phyloP scores from a whole-genome alignment of 1,284 basidiomycete species.

The Trametes pubescens region DNA sequence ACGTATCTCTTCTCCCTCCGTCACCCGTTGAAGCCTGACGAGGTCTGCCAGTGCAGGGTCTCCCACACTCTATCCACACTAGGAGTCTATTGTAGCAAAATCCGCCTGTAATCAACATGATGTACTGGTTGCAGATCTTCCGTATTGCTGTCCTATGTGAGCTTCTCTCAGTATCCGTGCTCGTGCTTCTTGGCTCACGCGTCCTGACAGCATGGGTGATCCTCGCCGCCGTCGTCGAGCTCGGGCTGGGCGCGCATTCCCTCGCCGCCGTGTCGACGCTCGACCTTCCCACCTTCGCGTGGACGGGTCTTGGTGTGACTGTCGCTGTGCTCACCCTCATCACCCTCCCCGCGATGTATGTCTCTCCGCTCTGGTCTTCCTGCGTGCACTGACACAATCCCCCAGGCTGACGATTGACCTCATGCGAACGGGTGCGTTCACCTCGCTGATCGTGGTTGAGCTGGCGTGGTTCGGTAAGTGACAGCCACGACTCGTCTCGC shows the following conservation, averaged over 20 bases:
- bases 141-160: conserved; percentile 25
- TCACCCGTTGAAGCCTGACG: not conserved
- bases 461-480: conserved; percentile 36
- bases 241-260: conserved; percentile 28
- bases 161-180: not conserved
- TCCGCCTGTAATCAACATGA: conserved; percentile 17
- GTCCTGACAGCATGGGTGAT: conserved; percentile 10
- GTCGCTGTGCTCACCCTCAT: conserved; percentile 32
- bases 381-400: not conserved
- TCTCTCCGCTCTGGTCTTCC: not conserved
- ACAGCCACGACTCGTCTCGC: not conserved
- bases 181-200: not conserved
- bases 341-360: conserved; percentile 37
- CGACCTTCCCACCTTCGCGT: conserved; percentile 28
- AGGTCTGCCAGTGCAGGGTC: not conserved
- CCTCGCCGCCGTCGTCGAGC: conserved; percentile 23
- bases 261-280: conserved; percentile 11
- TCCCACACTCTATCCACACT: not conserved
- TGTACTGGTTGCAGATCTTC: conserved; percentile 24
- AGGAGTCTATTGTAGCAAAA: not conserved
- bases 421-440: conserved; percentile 34
- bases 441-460: conserved; percentile 39
- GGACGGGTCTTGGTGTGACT: conserved; percentile 35
- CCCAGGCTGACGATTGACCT: conserved; percentile 34
- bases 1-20: not conserved